Base-by-base conservation (phyloP, 495 filamentous ascomycete species). In the Evernia prunastri region DNA sequence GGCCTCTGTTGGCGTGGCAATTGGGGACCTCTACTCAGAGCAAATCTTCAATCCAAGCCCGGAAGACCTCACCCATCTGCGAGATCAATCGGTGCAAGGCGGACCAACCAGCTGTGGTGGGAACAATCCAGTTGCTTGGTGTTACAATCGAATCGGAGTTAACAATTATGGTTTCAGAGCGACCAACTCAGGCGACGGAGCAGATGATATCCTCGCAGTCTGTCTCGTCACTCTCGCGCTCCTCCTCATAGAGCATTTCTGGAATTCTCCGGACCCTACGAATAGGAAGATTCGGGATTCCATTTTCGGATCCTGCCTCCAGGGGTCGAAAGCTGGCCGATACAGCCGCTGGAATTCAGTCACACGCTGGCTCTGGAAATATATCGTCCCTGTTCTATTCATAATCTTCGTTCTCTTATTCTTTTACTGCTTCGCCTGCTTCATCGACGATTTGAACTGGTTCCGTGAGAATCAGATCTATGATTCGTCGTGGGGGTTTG, bases 401-500 rank as follows among this genome's bases (percentile, higher is more conserved):
- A 10, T n/a, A 0, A 60, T 45, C 11, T 61, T 70, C n/a, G 1
- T 63, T 13, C 31, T 29, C 20, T 40, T 65, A n/a, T 67, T 63
- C 25, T 8, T 63, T 6, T 23, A 56, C 29, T 58, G 47, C 23
- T 67, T 64, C 33, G 23, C 17, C 4, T 35, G 58, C 6, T 67
- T 58, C 39, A 40, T 54, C 31, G 11, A 39, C 17, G 61, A 67
- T 23, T 47, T 69, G 0, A 58, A 57, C 20, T 61, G 47, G 56
- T 69, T 66, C 31, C 58, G 58, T 11, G 1, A 25, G 8, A 56
- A 63, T 18, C 40, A 42, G 10, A 23, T 59, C 40, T 59, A 59
- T 54, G 62, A 45, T 58, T 56, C 45, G 0, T 40, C 36, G 9
- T 70, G 68, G 68, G 67, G 60, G 43, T 70, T 70, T 40, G 68